Conservation (phyloP, 331 rosid species). For the Phaseolus coccineus region DNA sequence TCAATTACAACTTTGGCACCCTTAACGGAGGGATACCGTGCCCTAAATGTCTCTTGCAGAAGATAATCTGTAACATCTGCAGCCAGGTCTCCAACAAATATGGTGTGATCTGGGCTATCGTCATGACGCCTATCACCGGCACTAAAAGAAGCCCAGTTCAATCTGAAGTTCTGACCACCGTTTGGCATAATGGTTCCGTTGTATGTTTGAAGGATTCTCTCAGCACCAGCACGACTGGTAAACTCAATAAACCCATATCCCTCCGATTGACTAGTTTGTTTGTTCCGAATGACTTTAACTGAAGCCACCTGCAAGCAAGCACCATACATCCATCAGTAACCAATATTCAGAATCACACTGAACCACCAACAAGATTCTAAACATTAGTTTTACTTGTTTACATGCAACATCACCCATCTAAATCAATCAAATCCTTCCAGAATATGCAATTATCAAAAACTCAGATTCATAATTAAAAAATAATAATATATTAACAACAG, state of each 20-base stretch:
- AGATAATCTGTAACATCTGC: constrained; percentile 84
- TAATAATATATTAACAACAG: background rate
- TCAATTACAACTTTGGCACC: constrained; percentile 98
- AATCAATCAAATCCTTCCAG: background rate
- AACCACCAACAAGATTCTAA: background rate
- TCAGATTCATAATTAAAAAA: background rate
- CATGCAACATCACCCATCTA: background rate
- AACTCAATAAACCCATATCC: constrained; percentile 96
- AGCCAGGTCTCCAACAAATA: constrained; percentile 96
- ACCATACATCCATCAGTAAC: background rate
- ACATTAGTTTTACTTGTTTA: background rate
- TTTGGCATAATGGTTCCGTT: constrained; percentile 93
- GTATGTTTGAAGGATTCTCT: constrained; percentile 72
- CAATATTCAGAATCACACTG: background rate
- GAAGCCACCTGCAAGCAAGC: constrained; percentile 58
- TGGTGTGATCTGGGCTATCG: constrained; percentile 81
- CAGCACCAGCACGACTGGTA: constrained; percentile 76
- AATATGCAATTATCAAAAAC: background rate
- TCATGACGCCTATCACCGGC: constrained; percentile 88
- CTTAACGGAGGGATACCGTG: constrained; percentile 64
- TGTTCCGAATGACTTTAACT: constrained; percentile 87
- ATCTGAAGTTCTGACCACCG: constrained; percentile 82
- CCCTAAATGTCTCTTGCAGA: constrained; percentile 78
- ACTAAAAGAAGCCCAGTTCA: constrained; percentile 93
- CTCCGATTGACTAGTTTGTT: constrained; percentile 82